These are phyloP conservation scores for Begonia loranthoides DNA, from an alignment of 306 rosid species.

Conservation along the genomic window DNA sequence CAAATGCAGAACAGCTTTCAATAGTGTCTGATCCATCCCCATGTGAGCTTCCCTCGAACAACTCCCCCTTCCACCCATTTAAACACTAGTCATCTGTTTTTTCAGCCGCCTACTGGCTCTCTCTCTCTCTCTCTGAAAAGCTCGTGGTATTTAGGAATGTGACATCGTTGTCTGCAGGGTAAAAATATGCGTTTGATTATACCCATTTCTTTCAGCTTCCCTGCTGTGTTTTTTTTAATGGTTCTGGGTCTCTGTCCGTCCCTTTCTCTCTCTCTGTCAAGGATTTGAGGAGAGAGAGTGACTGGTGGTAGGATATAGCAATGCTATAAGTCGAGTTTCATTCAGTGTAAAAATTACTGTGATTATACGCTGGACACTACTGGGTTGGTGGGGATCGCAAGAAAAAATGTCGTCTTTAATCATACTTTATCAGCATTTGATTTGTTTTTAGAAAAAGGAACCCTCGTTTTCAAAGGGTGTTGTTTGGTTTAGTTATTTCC, in stretches of 20 bases:
- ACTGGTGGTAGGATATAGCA: not conserved
- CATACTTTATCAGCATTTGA: slow-evolving; percentile 34
- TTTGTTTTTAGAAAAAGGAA: slow-evolving; percentile 23
- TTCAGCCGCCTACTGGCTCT: too few species aligned
- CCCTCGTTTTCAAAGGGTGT: slow-evolving; percentile 11
- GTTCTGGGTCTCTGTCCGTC: not conserved
- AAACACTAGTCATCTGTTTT: slow-evolving; percentile 21
- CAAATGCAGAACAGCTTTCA: slow-evolving; percentile 28
- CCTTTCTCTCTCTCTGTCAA: slow-evolving; percentile 1
- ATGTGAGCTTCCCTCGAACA: slow-evolving; percentile 57
- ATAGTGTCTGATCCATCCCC: slow-evolving; percentile 14
- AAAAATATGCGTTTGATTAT: too few species aligned
- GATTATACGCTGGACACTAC: slow-evolving; percentile 1
- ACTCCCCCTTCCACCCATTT: slow-evolving; percentile 35
- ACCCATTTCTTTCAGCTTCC: too few species aligned
- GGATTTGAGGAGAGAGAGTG: not conserved
- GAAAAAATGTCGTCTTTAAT: slow-evolving; percentile 25
- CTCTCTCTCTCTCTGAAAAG: too few species aligned
- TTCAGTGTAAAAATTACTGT: not conserved
- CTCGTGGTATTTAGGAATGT: too few species aligned
- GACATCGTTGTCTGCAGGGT: slow-evolving; percentile 1
- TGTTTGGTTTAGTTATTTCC: slow-evolving; percentile 23
- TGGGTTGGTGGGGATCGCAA: slow-evolving; percentile 10
- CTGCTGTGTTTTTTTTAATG: too few species aligned
- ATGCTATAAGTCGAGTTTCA: too few species aligned